Conservation (phyloP, 306 rosid genomes). For the Glycine latifolia region DNA sequence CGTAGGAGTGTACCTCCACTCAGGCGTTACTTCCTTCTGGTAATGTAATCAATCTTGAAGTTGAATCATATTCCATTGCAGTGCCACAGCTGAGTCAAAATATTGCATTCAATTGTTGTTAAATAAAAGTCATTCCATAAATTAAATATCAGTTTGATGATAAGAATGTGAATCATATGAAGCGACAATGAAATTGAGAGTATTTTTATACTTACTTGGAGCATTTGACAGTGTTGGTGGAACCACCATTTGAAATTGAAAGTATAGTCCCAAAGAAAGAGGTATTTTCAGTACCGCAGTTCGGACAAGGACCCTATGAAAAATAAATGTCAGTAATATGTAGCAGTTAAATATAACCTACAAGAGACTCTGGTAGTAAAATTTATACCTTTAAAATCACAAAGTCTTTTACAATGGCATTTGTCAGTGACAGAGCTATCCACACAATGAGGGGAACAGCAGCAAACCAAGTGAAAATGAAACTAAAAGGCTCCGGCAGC, state of each 20-base stretch:
- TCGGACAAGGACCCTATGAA: slow-evolving; percentile 88
- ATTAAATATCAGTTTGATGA: slow-evolving; percentile 24
- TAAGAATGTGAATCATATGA: slow-evolving; percentile 37
- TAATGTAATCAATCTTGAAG: slow-evolving; percentile 86
- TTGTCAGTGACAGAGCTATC: slow-evolving; percentile 77
- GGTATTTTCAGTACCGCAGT: slow-evolving; percentile 86
- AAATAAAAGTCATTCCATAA: background rate
- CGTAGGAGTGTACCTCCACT: slow-evolving; percentile 53
- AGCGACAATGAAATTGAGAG: background rate
- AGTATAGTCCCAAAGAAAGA: slow-evolving; percentile 94
- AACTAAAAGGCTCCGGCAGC: slow-evolving; percentile 96
- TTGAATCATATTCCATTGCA: slow-evolving; percentile 65
- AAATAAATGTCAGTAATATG: slow-evolving; percentile 21
- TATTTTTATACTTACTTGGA: slow-evolving; percentile 59
- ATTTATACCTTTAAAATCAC: slow-evolving; percentile 82
- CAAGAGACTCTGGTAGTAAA: background rate
- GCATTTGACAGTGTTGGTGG: slow-evolving; percentile 76
- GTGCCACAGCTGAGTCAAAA: slow-evolving; percentile 74
- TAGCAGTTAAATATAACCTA: background rate
- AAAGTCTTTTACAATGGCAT: slow-evolving; percentile 76
- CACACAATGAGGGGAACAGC: slow-evolving; percentile 89
- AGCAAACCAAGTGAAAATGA: slow-evolving; percentile 98
- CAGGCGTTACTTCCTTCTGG: slow-evolving; percentile 88
- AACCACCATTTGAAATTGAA: slow-evolving; percentile 83
- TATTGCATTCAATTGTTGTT: background rate